Evolutionary conservation across 2,329 filamentous ascomycete species (phyloP), one percentile per base, ranked within the genome.

Genomic region (Passalora sequoiae): DNA sequence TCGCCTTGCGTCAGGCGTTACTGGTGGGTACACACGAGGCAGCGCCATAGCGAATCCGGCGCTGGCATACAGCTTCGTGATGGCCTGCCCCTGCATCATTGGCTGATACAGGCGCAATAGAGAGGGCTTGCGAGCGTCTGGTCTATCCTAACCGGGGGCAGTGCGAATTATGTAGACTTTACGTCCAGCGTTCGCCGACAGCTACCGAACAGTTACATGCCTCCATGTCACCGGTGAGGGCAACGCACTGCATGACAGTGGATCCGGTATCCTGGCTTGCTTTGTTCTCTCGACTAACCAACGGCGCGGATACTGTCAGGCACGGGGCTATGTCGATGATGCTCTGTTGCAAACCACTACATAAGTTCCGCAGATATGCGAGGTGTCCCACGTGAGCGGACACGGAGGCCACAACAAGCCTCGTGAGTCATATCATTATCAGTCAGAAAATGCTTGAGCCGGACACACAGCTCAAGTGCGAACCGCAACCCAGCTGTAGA

Each of bases 211-310:
- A 36, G 10, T 13, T n/a, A 8, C 7, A 4, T 6, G 24, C 33
- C 3, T 22, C 32, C 33, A 36, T 12, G 20, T 36, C 24, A n/a
- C 33, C 33, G 33, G 17, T n/a, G 17, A 36, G 24, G 33, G 33
- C 33, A 24, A 19, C 17, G 12, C 15, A 33, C 21, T 10, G 30
- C 21, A 6, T 19, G 16, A 19, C n/a, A 19, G 20, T 10, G 15
- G 15, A 10, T 32, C 30, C 30, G n/a, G 30, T 9, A 33, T 20
- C 13, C n/a, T 33, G 30, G 30, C 9, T 33, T 6, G 15, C 12
- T 15, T 19, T 7, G 30, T 16, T 33, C 30, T 15, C 4, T 7
- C 17, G 16, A 6, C 8, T 6, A 17, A 7, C 15, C 13, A 19
- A 33, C 13, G n/a, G 33, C 24, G 20, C 15, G 20, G 19, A 19